Evolutionary conservation across 148 eudicot species (phyloP).

Genomic region (Simmondsia chinensis): DNA sequence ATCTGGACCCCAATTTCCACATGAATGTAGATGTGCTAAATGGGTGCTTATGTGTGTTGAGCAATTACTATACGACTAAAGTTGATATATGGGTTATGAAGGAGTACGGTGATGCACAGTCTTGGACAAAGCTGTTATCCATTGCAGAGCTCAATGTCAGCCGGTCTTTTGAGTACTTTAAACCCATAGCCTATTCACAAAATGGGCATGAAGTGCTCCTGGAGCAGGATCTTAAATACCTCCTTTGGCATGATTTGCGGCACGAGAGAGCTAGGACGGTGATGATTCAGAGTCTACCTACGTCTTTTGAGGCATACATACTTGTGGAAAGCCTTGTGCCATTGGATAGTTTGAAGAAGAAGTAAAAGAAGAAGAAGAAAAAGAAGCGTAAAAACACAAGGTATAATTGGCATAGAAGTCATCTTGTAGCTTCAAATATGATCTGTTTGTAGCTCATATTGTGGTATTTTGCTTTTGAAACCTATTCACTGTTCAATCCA

Average conservation of each 20-base stretch:
- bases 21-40: conserved; percentile 13
- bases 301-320: conserved; percentile 4
- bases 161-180: conserved; percentile 10
- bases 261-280: conserved; percentile 6
- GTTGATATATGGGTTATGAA: conserved; percentile 47
- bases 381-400: conserved; percentile 4
- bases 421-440: background rate
- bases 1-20: background rate
- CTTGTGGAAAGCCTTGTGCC: conserved; percentile 35
- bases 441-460: background rate
- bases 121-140: conserved; percentile 37
- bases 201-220: conserved; percentile 24
- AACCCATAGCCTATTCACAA: conserved; percentile 23
- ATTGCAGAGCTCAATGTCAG: conserved; percentile 1
- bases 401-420: background rate
- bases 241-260: conserved; percentile 29
- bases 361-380: conserved; percentile 1
- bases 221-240: conserved; percentile 11
- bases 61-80: conserved; percentile 4
- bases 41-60: conserved; percentile 17
- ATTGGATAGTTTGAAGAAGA: conserved; percentile 5
- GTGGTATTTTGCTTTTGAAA: background rate
- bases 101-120: conserved; percentile 28
- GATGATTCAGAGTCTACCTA: conserved; percentile 5
- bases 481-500: no score